Evolutionary conservation across 2,329 filamentous ascomycete genomes (phyloP), one percentile per base, ranked within the genome.

Genomic region (Sarocladium strictum): DNA sequence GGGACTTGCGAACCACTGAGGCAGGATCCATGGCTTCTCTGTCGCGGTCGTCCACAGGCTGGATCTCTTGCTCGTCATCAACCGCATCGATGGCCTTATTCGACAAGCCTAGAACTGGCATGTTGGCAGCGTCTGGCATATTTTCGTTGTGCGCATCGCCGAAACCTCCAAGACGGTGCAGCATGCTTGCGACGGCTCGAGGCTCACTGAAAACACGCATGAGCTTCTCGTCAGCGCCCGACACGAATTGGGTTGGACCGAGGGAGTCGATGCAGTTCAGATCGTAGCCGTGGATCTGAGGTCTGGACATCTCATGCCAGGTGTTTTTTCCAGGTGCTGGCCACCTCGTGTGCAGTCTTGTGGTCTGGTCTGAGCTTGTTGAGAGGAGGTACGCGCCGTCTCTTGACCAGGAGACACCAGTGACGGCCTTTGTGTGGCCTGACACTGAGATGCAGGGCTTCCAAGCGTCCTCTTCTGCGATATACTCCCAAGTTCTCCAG

Each of bases 221-320:
- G n/a, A 99, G 82, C 72, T 99, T 99, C 75, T 99, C 94, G 61
- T 99, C 94, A 2, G 94, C 94, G 6, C 94, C 94, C 2, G 92
- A 96, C 21, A 97, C 87, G 66, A 99, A 99, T 61, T 86, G 87
- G 7, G 83, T 79, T 7, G 80, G 70, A 7, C 83, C 85, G 4
- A 97, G 76, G 0, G 85, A 81, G 64, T 91, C 88, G 59, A 97
- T 85, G 68, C 94, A 97, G 74, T 97, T 99, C 54, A 99, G 79
- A 68, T 99, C 93, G 68, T 99, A 99, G 35, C 94, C 94, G 67
- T 99, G 94, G 60, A 99, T 99, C 68, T 99, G 94, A 3, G 94
- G 94, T 51, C 94, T 80, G 1, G 92, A 87, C 76, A 97, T 91
- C 69, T 99, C 94, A 69, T 97, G 93, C 94, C 94, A 99, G 11